phyloP scores from a whole-genome alignment of 2,329 filamentous ascomycete species.

The Cladosporium sp. region DNA sequence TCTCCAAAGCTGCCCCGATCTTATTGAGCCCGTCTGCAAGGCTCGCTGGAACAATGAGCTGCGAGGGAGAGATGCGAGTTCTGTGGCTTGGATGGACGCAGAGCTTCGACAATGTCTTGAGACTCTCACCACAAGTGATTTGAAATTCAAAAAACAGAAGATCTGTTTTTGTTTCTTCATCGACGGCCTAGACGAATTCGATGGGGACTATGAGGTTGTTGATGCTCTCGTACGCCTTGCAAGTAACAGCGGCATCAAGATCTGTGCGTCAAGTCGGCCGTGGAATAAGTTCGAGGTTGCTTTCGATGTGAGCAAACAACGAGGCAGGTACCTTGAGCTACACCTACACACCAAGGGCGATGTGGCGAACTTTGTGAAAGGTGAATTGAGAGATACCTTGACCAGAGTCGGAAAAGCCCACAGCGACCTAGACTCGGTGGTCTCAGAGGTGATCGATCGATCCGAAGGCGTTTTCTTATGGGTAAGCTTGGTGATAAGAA shows the following conservation, averaged over 20 bases:
- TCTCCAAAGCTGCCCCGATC: background rate
- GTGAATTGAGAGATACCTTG: background rate
- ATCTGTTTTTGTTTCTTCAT: background rate
- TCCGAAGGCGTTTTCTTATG: background rate
- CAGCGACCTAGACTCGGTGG: background rate
- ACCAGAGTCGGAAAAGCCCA: background rate
- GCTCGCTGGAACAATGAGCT: background rate
- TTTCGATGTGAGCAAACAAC: background rate
- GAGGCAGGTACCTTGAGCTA: background rate
- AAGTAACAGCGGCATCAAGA: background rate
- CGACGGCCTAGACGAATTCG: background rate
- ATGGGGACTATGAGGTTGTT: background rate
- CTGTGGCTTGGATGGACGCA: background rate
- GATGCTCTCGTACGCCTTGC: background rate
- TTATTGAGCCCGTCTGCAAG: background rate
- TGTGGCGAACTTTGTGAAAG: background rate
- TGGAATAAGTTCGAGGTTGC: background rate
- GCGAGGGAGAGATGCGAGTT: background rate
- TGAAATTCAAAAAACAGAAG: background rate
- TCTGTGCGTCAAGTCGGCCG: slow-evolving; percentile 1
- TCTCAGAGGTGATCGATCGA: background rate
- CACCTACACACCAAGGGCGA: background rate
- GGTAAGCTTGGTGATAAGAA: background rate
- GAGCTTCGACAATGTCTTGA: background rate
- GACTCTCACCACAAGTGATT: background rate